phyloP scores from a whole-genome alignment of 441 rosid species.

The Pelargonium myrrhifolium region DNA sequence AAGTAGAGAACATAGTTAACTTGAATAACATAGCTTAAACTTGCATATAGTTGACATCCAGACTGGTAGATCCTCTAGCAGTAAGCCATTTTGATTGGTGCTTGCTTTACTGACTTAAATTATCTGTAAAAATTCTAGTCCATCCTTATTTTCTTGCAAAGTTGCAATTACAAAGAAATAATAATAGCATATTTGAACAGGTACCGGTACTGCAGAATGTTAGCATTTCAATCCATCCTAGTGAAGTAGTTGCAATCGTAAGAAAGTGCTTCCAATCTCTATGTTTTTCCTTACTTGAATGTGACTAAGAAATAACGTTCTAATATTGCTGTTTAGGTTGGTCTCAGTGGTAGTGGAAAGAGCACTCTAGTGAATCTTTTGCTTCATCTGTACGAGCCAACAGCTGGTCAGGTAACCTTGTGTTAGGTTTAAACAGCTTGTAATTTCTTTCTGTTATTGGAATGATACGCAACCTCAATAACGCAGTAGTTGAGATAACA shows the following conservation, averaged over 20 bases:
- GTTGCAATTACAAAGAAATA: constrained; percentile 3
- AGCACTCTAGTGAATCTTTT: constrained; percentile 84
- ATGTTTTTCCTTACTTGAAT: constrained; percentile 10
- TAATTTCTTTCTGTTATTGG: background rate
- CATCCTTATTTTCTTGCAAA: background rate
- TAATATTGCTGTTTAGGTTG: constrained; percentile 49
- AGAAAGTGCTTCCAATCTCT: constrained; percentile 23
- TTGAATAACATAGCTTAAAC: no score
- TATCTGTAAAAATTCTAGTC: no score
- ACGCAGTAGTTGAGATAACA: constrained; percentile 10
- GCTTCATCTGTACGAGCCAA: constrained; percentile 82
- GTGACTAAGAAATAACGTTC: constrained; percentile 13
- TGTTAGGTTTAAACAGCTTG: constrained; percentile 4
- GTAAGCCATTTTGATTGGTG: background rate
- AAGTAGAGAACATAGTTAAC: background rate
- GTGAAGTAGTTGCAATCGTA: constrained; percentile 89
- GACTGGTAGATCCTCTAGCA: background rate
- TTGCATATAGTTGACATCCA: no score
- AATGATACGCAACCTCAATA: background rate
- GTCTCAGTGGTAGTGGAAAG: constrained; percentile 97
- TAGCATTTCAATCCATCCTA: constrained; percentile 53
- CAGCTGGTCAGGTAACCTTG: constrained; percentile 62
- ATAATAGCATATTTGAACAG: constrained; percentile 28
- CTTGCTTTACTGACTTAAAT: background rate
- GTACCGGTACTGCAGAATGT: constrained; percentile 61